Base-by-base conservation (phyloP, 2,329 filamentous ascomycete species). In the Scedosporium dehoogii region DNA sequence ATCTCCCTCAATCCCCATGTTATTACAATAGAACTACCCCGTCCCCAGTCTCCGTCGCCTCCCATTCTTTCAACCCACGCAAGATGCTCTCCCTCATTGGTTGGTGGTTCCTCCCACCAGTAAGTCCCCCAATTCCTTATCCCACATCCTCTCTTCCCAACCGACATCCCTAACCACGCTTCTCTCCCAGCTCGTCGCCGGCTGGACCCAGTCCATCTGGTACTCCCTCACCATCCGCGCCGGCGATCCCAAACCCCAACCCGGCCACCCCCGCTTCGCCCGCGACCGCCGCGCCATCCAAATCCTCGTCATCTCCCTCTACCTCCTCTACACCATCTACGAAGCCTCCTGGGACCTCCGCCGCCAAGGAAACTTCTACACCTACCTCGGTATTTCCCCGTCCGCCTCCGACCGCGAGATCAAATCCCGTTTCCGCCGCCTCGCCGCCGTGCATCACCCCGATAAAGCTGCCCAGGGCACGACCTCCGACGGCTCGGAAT, bases 291-390 rank as follows among this genome's bases (percentile, higher is more conserved):
- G 89, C 63, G 84, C 86, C 68, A 93, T 97, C 72, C 87, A 94
- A 73, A 88, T 93, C 71, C 79, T 88, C 68, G 90, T 97, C 69
- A 88, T 97, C 59, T 79, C 88, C 58, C 77, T 84, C 64, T 99
- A 97, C 77, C 89, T 97, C 44, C 76, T 88, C 66, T 97, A 96
- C 80, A 96, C 92, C 57, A 85, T 97, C 69, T 94, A 92, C 77
- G 93, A 97, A 76, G 89, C 91, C 69, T 90, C 96, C 80, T 86
- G 90, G 77, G 86, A 91, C 66, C 81, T 96, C 29, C 88, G 85
- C 65, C 78, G 81, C 55, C 78, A 81, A 1, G 86, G 88, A 18
- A 87, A 91, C 73, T 96, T 89, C 77, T 97, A 97, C 77, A 79
- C 84, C 57, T 83, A 88, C 66, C 83, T 99, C 0, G 85, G 85